Conservation (phyloP, 2,329 filamentous ascomycete species). For the Penicillium decumbens region DNA sequence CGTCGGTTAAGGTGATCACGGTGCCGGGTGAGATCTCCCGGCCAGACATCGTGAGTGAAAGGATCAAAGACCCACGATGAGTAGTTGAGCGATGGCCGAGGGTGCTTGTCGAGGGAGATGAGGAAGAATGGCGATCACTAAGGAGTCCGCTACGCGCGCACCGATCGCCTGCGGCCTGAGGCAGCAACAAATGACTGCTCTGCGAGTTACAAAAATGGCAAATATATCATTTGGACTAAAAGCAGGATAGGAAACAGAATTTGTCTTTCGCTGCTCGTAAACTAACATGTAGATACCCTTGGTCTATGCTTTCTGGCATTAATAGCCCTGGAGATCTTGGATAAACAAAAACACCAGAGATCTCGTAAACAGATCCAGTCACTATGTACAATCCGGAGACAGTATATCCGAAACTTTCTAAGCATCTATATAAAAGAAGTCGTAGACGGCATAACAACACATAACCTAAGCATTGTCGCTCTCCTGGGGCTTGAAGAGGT, state of each 20-base stretch:
- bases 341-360: not conserved
- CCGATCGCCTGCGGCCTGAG: constrained; percentile 15
- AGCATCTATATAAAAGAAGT: not conserved
- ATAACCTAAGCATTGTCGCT: constrained; percentile 6
- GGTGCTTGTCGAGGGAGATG: constrained; percentile 6
- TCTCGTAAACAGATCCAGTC: not conserved
- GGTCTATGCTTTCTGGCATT: not conserved
- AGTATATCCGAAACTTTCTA: not conserved
- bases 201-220: not conserved
- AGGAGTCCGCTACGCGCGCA: constrained; percentile 16
- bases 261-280: not conserved
- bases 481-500: constrained; percentile 65
- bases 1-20: constrained; percentile 72
- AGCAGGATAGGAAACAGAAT: not conserved
- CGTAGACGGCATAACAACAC: not conserved
- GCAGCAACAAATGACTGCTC: constrained; percentile 9
- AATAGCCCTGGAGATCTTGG: not conserved
- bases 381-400: not conserved
- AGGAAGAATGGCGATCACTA: constrained; percentile 5
- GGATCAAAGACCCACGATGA: constrained; percentile 10
- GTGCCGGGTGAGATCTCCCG: constrained; percentile 55
- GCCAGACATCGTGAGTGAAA: constrained; percentile 16
- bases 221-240: not conserved
- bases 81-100: constrained; percentile 9
- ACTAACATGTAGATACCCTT: not conserved